These are phyloP conservation scores for Venturia pyrina DNA, from an alignment of 2,329 filamentous ascomycete genomes.

Conservation along the genomic window DNA sequence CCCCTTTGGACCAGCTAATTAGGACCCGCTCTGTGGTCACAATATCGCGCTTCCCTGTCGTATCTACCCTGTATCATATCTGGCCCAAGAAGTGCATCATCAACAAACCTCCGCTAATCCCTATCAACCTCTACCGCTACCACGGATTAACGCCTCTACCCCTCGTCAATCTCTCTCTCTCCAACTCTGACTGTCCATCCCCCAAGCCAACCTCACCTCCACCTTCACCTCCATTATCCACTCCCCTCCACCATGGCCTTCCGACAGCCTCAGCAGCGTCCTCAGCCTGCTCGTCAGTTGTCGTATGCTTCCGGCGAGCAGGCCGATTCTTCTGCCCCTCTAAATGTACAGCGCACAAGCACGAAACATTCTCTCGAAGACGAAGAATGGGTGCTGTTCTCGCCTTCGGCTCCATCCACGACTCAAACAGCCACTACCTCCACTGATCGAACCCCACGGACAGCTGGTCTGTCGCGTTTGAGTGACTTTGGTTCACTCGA, in stretches of 20 bases:
- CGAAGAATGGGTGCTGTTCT: conserved; percentile 95
- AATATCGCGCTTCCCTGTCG: not conserved
- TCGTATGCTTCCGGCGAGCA: conserved; percentile 9
- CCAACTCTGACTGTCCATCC: not conserved
- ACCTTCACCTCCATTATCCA: not conserved
- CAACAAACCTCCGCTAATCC: not conserved
- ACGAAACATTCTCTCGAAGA: conserved; percentile 43
- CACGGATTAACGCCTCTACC: not conserved
- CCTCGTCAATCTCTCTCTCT: not conserved
- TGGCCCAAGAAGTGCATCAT: not conserved
- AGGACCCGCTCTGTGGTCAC: not conserved
- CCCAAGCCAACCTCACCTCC: not conserved
- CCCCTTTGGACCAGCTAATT: not conserved
- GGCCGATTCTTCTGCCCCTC: not conserved
- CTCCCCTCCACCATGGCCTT: conserved; percentile 6
- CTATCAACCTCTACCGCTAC: not conserved
- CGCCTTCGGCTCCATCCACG: conserved; percentile 48
- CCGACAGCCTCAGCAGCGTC: conserved; percentile 10
- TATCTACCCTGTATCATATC: not conserved
- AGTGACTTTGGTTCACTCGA: conserved; percentile 76
- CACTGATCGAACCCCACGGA: conserved; percentile 54
- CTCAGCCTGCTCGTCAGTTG: conserved; percentile 7
- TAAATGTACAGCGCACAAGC: conserved; percentile 12
- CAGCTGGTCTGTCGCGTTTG: conserved; percentile 59
- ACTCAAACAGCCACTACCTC: conserved; percentile 40